Base-by-base conservation (phyloP, 345 rosid species). In the Dipteronia dyeriana region DNA sequence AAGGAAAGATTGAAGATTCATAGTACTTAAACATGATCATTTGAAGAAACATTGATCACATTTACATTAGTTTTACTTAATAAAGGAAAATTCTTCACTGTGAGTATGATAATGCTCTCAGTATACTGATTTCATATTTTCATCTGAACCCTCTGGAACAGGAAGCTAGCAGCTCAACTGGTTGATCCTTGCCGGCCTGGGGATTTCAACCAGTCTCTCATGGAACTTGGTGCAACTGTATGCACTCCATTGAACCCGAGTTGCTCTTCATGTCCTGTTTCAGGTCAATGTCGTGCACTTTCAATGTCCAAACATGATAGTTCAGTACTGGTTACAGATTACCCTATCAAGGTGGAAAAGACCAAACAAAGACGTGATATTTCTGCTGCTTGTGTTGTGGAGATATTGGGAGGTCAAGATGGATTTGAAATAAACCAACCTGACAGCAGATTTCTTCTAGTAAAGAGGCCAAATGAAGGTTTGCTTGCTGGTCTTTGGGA, bases 401-500 rank as follows among this genome's bases (percentile, higher is more conserved):
- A 95, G 89, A 85, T 95, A 81, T 74, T 77, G 76, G 84, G 82
- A 78, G 80, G 79, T 69, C 54, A 72, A 14, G 78, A 76, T 76
- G 11, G 34, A 53, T 73, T 39, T 11, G 80, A 76, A 61, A 70
- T 60, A 74, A 82, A 76, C 41, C 81, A 82, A 79, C 65, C 90
- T 59, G 86, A 84, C 70, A 86, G 94, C 68, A 80, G 74, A 66
- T 91, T 87, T 86, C 89, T 93, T 87, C 90, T 95, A 3, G 86
- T 93, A 67, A 93, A 88, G 81, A 92, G 98, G 84, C 97, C 97
- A 43, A 86, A 91, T 62, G 91, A 81, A 67, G 97, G 99, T 66
- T 83, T 95, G 79, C 99, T 95, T 79, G 98, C 98, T 70, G 97
- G 99, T 80, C 96, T 95, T 45, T 93, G 98, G 99, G 99, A 95